These are phyloP conservation scores for Neopestalotiopsis rosae DNA, from an alignment of 2,329 filamentous ascomycete species.

Conservation along the genomic window DNA sequence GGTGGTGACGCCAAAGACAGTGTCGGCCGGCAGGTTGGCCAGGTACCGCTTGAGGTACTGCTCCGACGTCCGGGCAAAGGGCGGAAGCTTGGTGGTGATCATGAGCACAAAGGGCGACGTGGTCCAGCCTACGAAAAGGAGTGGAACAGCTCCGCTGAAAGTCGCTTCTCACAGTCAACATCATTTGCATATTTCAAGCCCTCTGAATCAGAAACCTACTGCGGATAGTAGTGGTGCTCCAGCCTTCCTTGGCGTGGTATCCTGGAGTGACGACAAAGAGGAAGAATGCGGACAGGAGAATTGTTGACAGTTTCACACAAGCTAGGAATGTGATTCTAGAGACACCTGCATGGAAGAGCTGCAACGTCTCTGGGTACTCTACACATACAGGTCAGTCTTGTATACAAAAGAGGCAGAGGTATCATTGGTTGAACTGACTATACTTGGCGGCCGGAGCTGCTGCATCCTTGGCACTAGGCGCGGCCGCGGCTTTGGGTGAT, in stretches of 20 bases:
- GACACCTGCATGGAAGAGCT: slow-evolving; percentile 79
- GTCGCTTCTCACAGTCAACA: slow-evolving; percentile 48
- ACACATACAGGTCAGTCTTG: not conserved
- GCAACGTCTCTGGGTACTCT: slow-evolving; percentile 63
- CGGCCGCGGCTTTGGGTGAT: slow-evolving; percentile 20
- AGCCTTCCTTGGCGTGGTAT: slow-evolving; percentile 49
- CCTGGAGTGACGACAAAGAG: slow-evolving; percentile 66
- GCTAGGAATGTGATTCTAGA: slow-evolving; percentile 71
- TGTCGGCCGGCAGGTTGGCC: slow-evolving; percentile 48
- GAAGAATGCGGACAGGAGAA: slow-evolving; percentile 73
- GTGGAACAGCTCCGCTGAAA: slow-evolving; percentile 66
- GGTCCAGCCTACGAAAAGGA: slow-evolving; percentile 67
- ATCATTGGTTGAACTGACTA: slow-evolving; percentile 10
- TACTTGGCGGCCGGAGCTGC: slow-evolving; percentile 8
- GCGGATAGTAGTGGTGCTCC: slow-evolving; percentile 28
- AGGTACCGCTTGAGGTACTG: slow-evolving; percentile 60
- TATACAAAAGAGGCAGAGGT: slow-evolving; percentile 1
- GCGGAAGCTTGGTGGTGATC: slow-evolving; percentile 72
- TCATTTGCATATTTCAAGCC: not conserved
- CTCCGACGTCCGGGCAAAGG: slow-evolving; percentile 66
- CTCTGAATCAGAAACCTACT: slow-evolving; percentile 29
- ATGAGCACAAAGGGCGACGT: slow-evolving; percentile 75
- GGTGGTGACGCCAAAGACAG: slow-evolving; percentile 57
- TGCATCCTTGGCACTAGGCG: slow-evolving; percentile 14
- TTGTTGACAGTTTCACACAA: slow-evolving; percentile 71